A percentile compares a stretch with the other conserved stretches of the same genome.
Conservation (phyloP, 148 eudicot species). For the Vaccinium corymbosum region DNA sequence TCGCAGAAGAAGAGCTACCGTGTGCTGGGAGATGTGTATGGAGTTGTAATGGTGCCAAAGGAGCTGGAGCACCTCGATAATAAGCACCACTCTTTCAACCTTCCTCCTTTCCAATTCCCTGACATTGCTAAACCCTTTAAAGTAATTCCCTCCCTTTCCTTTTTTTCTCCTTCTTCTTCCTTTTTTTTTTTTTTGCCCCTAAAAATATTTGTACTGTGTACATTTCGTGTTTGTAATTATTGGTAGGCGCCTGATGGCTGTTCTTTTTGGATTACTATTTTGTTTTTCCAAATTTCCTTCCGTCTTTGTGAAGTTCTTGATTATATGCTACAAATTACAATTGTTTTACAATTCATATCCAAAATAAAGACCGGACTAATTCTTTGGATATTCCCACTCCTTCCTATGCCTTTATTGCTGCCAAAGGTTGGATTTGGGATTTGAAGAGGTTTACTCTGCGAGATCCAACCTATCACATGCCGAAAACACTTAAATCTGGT, state of each 20-base stretch:
- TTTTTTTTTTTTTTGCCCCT: not conserved
- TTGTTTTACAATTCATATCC: not conserved
- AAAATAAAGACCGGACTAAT: not conserved
- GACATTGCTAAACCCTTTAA: slow-evolving; percentile 44
- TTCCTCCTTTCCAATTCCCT: slow-evolving; percentile 42
- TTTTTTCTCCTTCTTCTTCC: not conserved
- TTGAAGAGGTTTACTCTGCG: not conserved
- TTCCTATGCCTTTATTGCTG: not conserved
- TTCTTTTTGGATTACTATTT: not conserved
- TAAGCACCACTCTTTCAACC: slow-evolving; percentile 32
- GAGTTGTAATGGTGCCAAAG: slow-evolving; percentile 50
- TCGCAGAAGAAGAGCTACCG: slow-evolving; percentile 59
- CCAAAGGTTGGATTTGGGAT: not conserved
- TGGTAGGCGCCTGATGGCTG: not conserved
- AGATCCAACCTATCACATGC: not conserved
- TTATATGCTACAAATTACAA: not conserved
- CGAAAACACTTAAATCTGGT: not conserved
- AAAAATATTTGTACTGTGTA: not conserved
- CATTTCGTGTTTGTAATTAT: not conserved
- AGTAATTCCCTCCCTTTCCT: slow-evolving; percentile 5
- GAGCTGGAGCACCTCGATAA: slow-evolving; percentile 36
- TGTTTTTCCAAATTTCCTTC: not conserved
- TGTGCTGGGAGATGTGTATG: slow-evolving; percentile 56
- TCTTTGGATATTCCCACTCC: not conserved
- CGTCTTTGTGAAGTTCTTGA: not conserved